Conservation (phyloP, 2,329 filamentous ascomycete species). For the Clonostachys rhizophaga region DNA sequence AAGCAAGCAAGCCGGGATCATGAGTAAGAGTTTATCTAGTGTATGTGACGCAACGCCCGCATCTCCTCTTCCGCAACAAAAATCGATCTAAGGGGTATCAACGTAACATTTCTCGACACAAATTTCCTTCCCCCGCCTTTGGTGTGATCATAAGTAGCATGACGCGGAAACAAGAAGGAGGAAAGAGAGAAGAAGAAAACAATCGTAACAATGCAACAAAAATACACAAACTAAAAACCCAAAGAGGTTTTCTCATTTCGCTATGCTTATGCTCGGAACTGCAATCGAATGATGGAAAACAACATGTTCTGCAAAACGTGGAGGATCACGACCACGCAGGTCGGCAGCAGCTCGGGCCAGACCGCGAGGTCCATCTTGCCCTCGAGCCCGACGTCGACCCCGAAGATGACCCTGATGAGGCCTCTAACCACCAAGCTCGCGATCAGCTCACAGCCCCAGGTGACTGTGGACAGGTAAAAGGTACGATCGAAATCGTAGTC, state of each 20-base stretch:
- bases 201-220: background rate
- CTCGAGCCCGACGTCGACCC: constrained; percentile 59
- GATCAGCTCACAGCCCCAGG: constrained; percentile 62
- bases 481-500: constrained; percentile 59
- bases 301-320: constrained; percentile 70
- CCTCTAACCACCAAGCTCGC: constrained; percentile 56
- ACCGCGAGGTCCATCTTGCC: constrained; percentile 59
- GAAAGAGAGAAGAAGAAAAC: background rate
- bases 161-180: too few relatives aligned
- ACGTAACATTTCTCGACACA: too few relatives aligned
- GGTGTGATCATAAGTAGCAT: too few relatives aligned
- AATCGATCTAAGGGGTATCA: too few relatives aligned
- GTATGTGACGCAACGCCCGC: too few relatives aligned
- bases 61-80: too few relatives aligned
- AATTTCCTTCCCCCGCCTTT: too few relatives aligned
- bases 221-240: background rate
- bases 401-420: constrained; percentile 53
- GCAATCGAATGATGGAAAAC: constrained; percentile 62
- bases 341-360: constrained; percentile 64
- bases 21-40: too few relatives aligned
- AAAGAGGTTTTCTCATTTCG: background rate
- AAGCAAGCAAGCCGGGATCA: too few relatives aligned
- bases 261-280: constrained; percentile 34
- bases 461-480: constrained; percentile 58
- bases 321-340: constrained; percentile 60